phyloP scores from a whole-genome alignment of 2,329 filamentous ascomycete genomes.

The Beauveria brongniartii region DNA sequence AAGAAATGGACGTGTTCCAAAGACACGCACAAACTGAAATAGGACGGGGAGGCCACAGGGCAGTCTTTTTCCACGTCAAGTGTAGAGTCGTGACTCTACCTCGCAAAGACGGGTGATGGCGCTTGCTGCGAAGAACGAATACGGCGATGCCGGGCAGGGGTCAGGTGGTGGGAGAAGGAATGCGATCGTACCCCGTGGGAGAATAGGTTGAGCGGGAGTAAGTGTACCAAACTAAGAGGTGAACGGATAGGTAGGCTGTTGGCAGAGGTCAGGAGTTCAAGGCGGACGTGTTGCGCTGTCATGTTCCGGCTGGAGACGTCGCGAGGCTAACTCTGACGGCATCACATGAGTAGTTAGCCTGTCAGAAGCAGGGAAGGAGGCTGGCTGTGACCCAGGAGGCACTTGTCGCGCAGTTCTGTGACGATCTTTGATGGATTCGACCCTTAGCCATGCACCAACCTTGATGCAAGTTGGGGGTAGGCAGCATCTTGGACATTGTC shows the following conservation, averaged over 20 bases:
- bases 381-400: not conserved
- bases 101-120: not conserved
- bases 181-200: not conserved
- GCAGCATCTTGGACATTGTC: not conserved
- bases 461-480: not conserved
- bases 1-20: not conserved
- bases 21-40: not conserved
- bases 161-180: slow-evolving; percentile 1
- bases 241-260: not conserved
- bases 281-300: not conserved
- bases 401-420: not conserved
- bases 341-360: slow-evolving; percentile 7
- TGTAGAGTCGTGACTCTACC: not conserved
- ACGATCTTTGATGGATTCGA: not conserved
- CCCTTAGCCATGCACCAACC: not conserved
- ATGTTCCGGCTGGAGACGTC: not conserved
- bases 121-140: not conserved
- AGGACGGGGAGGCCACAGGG: not conserved
- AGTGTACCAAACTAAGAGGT: not conserved
- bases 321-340: not conserved
- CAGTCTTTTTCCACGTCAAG: not conserved
- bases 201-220: not conserved
- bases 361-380: slow-evolving; percentile 12
- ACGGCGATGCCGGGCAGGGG: slow-evolving; percentile 1
- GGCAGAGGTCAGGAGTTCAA: not conserved